Percentiles rank a stretch among this genome's conserved stretches.
These are phyloP conservation scores for Priceomyces fermenticarens DNA, from an alignment of 805 yeast species.

Conservation along the genomic window DNA sequence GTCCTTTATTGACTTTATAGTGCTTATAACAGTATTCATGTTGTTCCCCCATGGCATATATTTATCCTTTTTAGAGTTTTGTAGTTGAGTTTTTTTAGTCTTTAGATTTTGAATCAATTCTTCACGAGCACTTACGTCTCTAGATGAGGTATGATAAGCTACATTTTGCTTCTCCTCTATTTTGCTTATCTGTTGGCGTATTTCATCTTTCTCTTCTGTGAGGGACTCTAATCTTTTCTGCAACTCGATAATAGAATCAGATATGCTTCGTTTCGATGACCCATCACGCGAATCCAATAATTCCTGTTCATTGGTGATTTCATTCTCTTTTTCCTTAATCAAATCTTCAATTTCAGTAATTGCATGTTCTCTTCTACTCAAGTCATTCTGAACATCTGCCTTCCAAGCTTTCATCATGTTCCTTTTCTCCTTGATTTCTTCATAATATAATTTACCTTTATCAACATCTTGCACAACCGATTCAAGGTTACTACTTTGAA, in stretches of 20 bases:
- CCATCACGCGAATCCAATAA: conserved; percentile 42
- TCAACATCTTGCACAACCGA: conserved; percentile 3
- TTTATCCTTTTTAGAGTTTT: conserved; percentile 27
- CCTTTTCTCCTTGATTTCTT: conserved; percentile 15
- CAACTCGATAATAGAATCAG: conserved; percentile 14
- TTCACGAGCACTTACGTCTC: conserved; percentile 10
- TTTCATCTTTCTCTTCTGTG: conserved; percentile 15
- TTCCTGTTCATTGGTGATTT: conserved; percentile 30
- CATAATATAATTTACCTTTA: conserved; percentile 4
- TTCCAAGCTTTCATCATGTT: conserved; percentile 11
- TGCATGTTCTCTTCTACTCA: conserved; percentile 15
- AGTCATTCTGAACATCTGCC: conserved; percentile 16
- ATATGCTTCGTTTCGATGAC: conserved; percentile 37
- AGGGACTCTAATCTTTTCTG: conserved; percentile 18
- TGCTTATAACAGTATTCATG: conserved; percentile 40
- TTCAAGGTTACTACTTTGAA: conserved; percentile 8
- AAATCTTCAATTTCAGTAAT: conserved; percentile 17
- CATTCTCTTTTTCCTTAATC: conserved; percentile 17
- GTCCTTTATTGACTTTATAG: conserved; percentile 30
- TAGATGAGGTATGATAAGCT: too few species aligned
- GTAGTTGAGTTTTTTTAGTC: conserved; percentile 9
- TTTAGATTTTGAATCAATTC: conserved; percentile 7
- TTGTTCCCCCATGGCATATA: conserved; percentile 51
- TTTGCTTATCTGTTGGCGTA: conserved; percentile 13
- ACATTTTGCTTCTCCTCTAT: conserved; percentile 23